Conservation (phyloP, 1,139 yeast species). For the Geotrichum reessii region DNA sequence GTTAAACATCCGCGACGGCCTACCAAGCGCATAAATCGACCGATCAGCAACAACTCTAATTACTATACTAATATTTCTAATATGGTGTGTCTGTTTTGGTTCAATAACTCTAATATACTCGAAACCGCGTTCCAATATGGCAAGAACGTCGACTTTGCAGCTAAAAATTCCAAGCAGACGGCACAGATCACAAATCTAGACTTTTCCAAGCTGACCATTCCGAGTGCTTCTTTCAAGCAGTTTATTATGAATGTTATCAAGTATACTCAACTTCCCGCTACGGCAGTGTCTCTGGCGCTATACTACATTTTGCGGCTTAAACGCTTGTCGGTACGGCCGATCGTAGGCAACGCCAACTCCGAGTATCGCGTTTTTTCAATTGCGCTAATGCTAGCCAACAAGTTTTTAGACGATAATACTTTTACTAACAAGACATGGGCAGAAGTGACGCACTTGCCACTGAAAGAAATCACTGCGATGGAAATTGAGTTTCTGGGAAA, state of each 20-base stretch:
- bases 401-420: conserved; percentile 89
- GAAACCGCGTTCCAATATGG: conserved; percentile 20
- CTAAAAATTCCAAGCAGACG: neutral
- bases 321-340: conserved; percentile 24
- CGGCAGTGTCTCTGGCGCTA: conserved; percentile 36
- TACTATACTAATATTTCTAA: conserved; percentile 30
- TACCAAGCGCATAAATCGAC: conserved; percentile 4
- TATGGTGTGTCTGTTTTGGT: conserved; percentile 34
- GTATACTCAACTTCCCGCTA: conserved; percentile 35
- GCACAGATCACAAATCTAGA: neutral
- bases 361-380: conserved; percentile 59
- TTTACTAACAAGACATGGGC: conserved; percentile 91
- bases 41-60: conserved; percentile 3
- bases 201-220: conserved; percentile 21
- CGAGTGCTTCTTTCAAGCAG: conserved; percentile 24
- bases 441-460: conserved; percentile 72
- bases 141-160: conserved; percentile 13
- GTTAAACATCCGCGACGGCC: neutral
- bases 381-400: conserved; percentile 76
- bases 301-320: conserved; percentile 36
- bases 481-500: conserved; percentile 46
- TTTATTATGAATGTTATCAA: conserved; percentile 30
- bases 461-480: conserved; percentile 52
- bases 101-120: conserved; percentile 24
- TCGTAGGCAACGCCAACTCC: conserved; percentile 34